A percentile compares a stretch with the other conserved stretches of the same genome.
Conservation (phyloP, 768 basidiomycete genomes). For the Mycena albidolilacea region DNA sequence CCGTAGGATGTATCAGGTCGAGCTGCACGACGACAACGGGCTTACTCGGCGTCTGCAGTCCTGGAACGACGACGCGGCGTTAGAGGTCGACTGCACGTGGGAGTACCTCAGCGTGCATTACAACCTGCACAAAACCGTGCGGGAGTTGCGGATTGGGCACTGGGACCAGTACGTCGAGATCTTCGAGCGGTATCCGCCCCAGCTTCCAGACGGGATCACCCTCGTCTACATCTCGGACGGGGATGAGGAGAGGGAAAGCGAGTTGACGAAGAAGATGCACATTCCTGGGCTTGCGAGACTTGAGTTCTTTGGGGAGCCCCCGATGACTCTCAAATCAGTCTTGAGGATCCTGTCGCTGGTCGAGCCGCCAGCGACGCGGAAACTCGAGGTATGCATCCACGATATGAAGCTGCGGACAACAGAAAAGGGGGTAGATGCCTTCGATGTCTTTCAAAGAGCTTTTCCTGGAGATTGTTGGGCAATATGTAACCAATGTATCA, state of each 20-base stretch:
- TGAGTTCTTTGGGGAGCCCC: neutral
- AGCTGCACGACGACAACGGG: constrained; percentile 4
- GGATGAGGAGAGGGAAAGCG: neutral
- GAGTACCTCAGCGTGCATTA: neutral
- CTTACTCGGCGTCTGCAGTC: constrained; percentile 4
- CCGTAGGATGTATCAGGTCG: neutral
- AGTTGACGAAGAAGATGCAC: neutral
- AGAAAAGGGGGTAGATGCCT: neutral
- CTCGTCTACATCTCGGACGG: neutral
- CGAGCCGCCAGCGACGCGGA: neutral
- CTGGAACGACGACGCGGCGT: constrained; percentile 8
- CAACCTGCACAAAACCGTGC: constrained; percentile 22
- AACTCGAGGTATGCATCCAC: neutral
- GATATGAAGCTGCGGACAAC: neutral
- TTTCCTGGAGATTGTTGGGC: no score
- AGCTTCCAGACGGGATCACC: neutral
- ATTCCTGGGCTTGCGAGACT: constrained; percentile 7
- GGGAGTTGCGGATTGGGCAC: neutral
- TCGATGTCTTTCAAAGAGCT: neutral
- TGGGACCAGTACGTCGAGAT: neutral
- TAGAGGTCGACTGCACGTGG: constrained; percentile 12
- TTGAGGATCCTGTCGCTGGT: neutral
- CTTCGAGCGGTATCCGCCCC: constrained; percentile 1
- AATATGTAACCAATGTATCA: no score
- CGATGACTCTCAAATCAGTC: neutral